phyloP scores from a whole-genome alignment of 148 eudicot genomes.

The Limonium bicolor region DNA sequence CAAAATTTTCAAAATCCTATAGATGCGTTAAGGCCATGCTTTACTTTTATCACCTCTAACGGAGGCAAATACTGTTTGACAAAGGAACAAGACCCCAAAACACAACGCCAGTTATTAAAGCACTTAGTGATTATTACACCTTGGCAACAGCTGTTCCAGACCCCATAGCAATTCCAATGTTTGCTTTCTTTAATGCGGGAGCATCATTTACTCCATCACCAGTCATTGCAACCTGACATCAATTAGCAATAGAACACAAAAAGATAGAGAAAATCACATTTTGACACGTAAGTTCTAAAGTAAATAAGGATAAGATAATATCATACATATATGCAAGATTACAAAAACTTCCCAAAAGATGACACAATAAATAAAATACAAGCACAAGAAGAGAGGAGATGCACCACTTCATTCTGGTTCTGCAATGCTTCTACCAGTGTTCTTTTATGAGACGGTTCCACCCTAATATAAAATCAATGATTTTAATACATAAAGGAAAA shows the following conservation, averaged over 20 bases:
- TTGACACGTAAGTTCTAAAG: no score
- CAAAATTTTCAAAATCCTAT: no score
- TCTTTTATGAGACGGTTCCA: slow-evolving; percentile 97
- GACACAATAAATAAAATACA: background rate
- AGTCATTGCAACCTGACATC: slow-evolving; percentile 99
- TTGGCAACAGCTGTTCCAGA: slow-evolving; percentile 99
- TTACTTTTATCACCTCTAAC: no score
- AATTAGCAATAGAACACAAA: no score
- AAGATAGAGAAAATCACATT: no score
- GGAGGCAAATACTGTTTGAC: no score
- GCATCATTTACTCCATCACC: slow-evolving; percentile 99
- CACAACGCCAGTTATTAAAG: no score
- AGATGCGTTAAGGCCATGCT: no score
- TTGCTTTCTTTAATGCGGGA: slow-evolving; percentile 95
- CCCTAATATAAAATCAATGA: slow-evolving; percentile 30
- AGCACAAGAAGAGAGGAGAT: slow-evolving; percentile 2
- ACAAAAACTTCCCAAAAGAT: background rate
- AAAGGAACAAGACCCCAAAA: no score
- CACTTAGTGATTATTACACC: slow-evolving; percentile 51
- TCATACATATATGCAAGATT: background rate
- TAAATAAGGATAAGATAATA: no score
- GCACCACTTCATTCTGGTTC: slow-evolving; percentile 96
- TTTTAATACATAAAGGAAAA: background rate
- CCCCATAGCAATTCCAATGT: slow-evolving; percentile 99
- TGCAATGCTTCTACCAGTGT: slow-evolving; percentile 98